phyloP scores from a whole-genome alignment of 2,329 filamentous ascomycete genomes.

The Fusarium vanettenii region DNA sequence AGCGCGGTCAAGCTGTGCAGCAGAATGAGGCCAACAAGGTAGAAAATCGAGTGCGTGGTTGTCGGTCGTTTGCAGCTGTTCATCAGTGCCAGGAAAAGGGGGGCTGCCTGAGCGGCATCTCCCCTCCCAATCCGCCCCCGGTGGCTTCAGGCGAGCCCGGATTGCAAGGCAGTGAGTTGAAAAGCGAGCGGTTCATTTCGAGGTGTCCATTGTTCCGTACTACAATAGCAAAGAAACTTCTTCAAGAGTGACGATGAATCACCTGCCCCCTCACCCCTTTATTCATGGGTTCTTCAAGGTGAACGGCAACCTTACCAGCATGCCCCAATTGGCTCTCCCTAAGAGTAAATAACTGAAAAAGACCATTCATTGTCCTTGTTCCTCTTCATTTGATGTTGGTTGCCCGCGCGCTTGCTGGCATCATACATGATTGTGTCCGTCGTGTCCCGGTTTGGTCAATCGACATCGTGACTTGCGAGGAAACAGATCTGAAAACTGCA shows the following conservation, averaged over 20 bases:
- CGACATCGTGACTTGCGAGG: background rate
- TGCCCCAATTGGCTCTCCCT: background rate
- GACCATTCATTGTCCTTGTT: background rate
- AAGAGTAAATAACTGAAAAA: background rate
- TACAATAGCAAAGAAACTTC: background rate
- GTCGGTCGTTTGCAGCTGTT: background rate
- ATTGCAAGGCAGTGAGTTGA: background rate
- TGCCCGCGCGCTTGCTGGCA: background rate
- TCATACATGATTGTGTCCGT: background rate
- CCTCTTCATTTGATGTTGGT: background rate
- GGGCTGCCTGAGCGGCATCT: background rate
- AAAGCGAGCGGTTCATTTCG: background rate
- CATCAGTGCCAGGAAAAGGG: background rate
- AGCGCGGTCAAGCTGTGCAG: background rate
- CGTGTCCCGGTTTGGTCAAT: background rate
- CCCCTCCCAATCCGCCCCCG: background rate
- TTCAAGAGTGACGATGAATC: background rate
- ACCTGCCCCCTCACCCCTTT: background rate
- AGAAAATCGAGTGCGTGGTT: background rate
- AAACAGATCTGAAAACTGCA: background rate
- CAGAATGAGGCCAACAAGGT: background rate
- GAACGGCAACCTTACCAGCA: background rate
- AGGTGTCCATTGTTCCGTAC: background rate
- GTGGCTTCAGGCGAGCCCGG: background rate
- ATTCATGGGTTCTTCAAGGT: background rate